Evolutionary conservation across 768 basidiomycete species (phyloP), one percentile per base, ranked within the genome.

Genomic region (Lentinus brumalis): DNA sequence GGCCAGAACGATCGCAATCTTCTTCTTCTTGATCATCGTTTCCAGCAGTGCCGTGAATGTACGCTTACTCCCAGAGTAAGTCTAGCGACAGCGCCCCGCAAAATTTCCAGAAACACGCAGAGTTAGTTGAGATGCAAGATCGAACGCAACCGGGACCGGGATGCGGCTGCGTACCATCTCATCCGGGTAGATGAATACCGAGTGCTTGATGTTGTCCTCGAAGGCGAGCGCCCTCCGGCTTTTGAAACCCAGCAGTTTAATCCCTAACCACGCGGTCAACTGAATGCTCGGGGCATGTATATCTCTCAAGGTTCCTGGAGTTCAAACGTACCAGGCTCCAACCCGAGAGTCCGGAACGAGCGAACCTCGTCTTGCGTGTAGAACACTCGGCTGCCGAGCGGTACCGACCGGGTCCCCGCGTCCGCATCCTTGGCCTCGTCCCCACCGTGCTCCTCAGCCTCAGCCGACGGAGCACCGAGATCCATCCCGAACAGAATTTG

Each of bases 171-270:
- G 56, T 63, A 94, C 96, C 75, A 84, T 76, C 72, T 99, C 97
- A 68, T 96, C 88, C 0, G 97, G 97, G 71, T 94, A 92, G 57
- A 98, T 84, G 72, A 98, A 98, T 49, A 85, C 74, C 0, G 95
- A 88, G 74, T 98, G 95, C 69, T 94, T 96, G 69, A 97, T 74
- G 66, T 96, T 96, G 70, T 98, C 93, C 70, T 95, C 91, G 65
- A 96, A 91, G 1, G 76, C 75, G 1, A 98, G 80, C 64, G 89
- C 81, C 5, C 73, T 74, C 12, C 81, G 81, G 55, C 88, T 80
- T 71, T 95, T 94, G 79, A 98, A 98, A 5, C 97, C 97, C 30
- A 99, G 85, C 5, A 99, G 85, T 72, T 89, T 94, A 70, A 99
- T 84, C 11, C 88, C 94, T 92, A 60, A 41, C 38, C 47, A 53